Conservation (phyloP, 768 basidiomycete genomes). For the Suillus bovinus region DNA sequence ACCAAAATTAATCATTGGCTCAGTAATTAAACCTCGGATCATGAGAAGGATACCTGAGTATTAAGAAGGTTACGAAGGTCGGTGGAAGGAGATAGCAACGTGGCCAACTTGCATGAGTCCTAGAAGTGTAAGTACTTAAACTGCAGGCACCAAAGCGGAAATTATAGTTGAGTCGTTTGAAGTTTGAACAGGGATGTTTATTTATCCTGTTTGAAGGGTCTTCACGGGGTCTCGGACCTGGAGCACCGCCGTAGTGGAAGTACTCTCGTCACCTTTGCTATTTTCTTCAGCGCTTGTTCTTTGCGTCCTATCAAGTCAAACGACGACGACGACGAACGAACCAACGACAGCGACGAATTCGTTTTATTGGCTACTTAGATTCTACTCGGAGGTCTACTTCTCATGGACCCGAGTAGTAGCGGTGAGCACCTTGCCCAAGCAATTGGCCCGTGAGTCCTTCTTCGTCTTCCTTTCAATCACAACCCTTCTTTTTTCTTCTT, state of each 20-base stretch:
- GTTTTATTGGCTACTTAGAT: background rate
- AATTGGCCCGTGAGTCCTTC: conserved; percentile 32
- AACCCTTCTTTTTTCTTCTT: conserved; percentile 13
- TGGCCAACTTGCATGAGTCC: background rate
- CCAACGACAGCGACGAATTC: background rate
- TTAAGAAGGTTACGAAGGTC: background rate
- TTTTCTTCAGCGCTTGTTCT: conserved; percentile 7
- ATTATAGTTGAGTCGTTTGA: conserved; percentile 4
- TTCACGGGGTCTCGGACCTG: conserved; percentile 5
- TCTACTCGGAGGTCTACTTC: background rate
- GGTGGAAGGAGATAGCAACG: background rate
- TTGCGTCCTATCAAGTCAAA: background rate
- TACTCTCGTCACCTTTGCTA: conserved; percentile 2
- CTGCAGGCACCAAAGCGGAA: conserved; percentile 4
- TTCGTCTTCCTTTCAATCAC: conserved; percentile 7
- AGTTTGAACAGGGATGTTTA: background rate
- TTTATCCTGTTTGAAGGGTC: background rate
- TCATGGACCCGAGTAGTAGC: conserved; percentile 1
- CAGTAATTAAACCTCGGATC: background rate
- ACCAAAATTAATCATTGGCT: background rate
- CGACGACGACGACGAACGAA: background rate
- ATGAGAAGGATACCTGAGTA: background rate
- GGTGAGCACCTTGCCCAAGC: conserved; percentile 2
- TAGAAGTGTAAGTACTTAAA: background rate
- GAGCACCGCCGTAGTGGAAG: background rate